Evolutionary conservation across 2,329 filamentous ascomycete genomes (phyloP).

Genomic region (Acarospora socialis): DNA sequence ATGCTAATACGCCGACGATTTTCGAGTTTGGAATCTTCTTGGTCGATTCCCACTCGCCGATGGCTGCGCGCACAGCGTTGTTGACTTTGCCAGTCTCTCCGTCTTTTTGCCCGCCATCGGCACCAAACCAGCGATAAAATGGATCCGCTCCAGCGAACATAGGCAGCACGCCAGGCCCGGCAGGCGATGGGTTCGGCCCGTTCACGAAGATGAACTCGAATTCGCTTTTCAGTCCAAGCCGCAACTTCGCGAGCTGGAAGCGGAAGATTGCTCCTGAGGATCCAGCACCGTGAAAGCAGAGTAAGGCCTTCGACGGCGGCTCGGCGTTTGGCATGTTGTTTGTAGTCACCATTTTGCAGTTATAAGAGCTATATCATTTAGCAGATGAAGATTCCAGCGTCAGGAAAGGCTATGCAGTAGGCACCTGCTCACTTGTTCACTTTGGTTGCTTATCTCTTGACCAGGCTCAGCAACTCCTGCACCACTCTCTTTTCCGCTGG

Average conservation of each 20-base stretch:
- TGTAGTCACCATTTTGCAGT: background rate
- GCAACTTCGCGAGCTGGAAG: too few species aligned
- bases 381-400: background rate
- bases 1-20: conserved; percentile 7
- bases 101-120: conserved; percentile 6
- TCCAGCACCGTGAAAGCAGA: conserved; percentile 1
- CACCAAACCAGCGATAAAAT: conserved; percentile 8
- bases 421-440: too few species aligned
- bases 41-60: conserved; percentile 4
- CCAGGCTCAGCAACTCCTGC: too few species aligned
- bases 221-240: conserved; percentile 1
- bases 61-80: conserved; percentile 4
- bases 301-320: background rate
- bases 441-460: too few species aligned
- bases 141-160: conserved; percentile 7
- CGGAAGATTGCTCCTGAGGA: background rate
- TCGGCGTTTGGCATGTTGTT: background rate
- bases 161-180: conserved; percentile 6
- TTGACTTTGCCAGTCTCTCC: conserved; percentile 6
- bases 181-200: conserved; percentile 1
- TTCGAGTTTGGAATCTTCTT: conserved; percentile 4
- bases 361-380: background rate
- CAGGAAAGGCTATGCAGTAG: conserved; percentile 1
- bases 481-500: too few species aligned
- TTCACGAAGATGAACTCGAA: conserved; percentile 8